These are phyloP conservation scores for Calonectria honghensis DNA, from an alignment of 2,329 filamentous ascomycete genomes.

Conservation along the genomic window DNA sequence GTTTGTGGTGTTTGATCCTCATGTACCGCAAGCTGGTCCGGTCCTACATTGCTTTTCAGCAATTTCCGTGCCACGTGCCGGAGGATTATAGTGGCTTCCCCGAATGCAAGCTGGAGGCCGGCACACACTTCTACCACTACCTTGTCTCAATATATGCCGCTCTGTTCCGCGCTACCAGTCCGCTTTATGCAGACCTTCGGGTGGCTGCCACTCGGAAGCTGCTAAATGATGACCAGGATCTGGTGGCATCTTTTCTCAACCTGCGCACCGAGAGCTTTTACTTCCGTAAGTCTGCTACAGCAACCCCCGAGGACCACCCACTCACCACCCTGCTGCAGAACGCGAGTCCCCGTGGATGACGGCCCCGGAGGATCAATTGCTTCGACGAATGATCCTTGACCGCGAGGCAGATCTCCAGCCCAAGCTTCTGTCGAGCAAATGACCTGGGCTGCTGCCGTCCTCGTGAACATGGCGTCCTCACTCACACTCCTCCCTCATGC, in stretches of 20 bases:
- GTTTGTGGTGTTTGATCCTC: constrained; percentile 55
- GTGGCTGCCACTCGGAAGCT: constrained; percentile 50
- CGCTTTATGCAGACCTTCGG: constrained; percentile 54
- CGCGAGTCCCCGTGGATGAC: constrained; percentile 55
- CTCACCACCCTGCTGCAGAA: constrained; percentile 47
- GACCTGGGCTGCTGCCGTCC: constrained; percentile 17
- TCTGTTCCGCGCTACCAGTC: constrained; percentile 54
- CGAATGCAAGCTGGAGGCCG: constrained; percentile 54
- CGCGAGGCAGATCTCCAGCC: constrained; percentile 52
- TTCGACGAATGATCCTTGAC: constrained; percentile 55
- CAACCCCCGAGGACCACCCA: neutral
- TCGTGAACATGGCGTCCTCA: constrained; percentile 35
- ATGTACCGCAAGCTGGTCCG: constrained; percentile 56
- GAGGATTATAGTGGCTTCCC: constrained; percentile 56
- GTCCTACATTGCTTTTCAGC: constrained; percentile 55
- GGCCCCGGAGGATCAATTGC: constrained; percentile 52
- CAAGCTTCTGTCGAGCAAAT: constrained; percentile 38
- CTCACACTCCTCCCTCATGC: constrained; percentile 34
- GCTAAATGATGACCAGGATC: constrained; percentile 50
- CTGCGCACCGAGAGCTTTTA: constrained; percentile 56
- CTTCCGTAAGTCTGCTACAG: constrained; percentile 48
- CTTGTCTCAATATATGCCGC: constrained; percentile 55
- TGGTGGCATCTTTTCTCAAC: constrained; percentile 53
- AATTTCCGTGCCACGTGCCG: constrained; percentile 56
- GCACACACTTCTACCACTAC: constrained; percentile 56